Percentiles rank a stretch among this genome's conserved stretches.
Evolutionary conservation across 768 basidiomycete species (phyloP).

Genomic region (Lactarius deliciosus): DNA sequence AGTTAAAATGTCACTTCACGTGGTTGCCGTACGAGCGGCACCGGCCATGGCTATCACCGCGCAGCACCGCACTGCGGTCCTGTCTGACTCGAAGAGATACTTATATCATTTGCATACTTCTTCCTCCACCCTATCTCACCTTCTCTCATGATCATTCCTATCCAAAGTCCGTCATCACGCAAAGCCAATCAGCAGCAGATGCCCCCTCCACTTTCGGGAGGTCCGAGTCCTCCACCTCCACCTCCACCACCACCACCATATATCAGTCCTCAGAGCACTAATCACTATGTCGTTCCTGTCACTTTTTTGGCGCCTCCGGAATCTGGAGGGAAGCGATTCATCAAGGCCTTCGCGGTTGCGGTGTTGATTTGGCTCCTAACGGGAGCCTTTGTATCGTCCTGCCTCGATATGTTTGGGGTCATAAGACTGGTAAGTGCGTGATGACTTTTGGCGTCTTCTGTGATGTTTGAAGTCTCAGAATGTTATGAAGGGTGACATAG

Average conservation of each 20-base stretch:
- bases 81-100: too few relatives aligned
- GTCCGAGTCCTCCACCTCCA: conserved; percentile 3
- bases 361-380: conserved; percentile 32
- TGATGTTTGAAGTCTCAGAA: neutral
- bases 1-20: too few relatives aligned
- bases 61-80: too few relatives aligned
- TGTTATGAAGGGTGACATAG: conserved; percentile 6
- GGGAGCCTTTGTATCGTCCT: conserved; percentile 22
- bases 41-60: too few relatives aligned
- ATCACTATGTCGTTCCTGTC: conserved; percentile 1
- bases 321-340: conserved; percentile 30
- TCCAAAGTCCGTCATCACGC: neutral
- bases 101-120: too few relatives aligned
- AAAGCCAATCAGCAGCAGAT: neutral
- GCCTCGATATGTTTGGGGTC: conserved; percentile 1
- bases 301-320: neutral
- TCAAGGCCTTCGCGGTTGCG: conserved; percentile 34
- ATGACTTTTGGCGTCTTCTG: conserved; percentile 20
- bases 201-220: neutral
- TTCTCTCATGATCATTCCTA: conserved; percentile 5
- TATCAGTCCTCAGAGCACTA: conserved; percentile 5
- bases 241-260: conserved; percentile 23
- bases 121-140: neutral
- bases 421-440: conserved; percentile 19
- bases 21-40: too few relatives aligned